Conservation (phyloP, 306 rosid genomes). For the Cicer yamashitae region DNA sequence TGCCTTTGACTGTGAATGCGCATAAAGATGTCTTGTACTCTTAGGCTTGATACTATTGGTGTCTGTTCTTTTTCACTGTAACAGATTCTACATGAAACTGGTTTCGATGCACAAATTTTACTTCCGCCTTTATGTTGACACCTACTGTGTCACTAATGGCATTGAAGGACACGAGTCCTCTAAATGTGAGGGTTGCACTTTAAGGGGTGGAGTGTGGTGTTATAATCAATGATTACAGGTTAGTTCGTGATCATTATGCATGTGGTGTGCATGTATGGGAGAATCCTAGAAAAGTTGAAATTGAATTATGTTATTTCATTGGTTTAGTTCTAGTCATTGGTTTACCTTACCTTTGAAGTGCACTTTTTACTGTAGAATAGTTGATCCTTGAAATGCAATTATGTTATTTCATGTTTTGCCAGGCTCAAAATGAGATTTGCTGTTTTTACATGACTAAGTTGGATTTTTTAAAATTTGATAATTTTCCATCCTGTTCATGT, state of each 20-base stretch:
- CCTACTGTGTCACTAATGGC: neutral
- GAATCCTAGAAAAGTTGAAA: neutral
- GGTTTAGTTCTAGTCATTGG: neutral
- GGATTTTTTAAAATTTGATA: neutral
- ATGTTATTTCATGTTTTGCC: slow-evolving; percentile 35
- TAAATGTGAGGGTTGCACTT: neutral
- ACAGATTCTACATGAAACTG: neutral
- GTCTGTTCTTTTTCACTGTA: neutral
- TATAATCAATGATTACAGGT: neutral
- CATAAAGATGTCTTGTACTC: neutral
- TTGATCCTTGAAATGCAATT: neutral
- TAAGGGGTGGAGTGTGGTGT: neutral
- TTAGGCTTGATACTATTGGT: slow-evolving; percentile 23
- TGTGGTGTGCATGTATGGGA: neutral
- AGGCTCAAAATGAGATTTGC: neutral
- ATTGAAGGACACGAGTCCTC: neutral
- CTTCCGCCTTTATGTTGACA: neutral
- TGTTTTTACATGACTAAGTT: neutral
- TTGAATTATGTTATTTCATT: slow-evolving; percentile 7
- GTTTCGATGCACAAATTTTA: slow-evolving; percentile 3
- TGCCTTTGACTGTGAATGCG: slow-evolving; percentile 10
- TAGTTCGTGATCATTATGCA: neutral
- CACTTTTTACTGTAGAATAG: neutral
- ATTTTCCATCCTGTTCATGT: neutral
- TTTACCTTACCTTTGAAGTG: neutral